phyloP scores from a whole-genome alignment of 345 rosid species.

The Viola odorata region DNA sequence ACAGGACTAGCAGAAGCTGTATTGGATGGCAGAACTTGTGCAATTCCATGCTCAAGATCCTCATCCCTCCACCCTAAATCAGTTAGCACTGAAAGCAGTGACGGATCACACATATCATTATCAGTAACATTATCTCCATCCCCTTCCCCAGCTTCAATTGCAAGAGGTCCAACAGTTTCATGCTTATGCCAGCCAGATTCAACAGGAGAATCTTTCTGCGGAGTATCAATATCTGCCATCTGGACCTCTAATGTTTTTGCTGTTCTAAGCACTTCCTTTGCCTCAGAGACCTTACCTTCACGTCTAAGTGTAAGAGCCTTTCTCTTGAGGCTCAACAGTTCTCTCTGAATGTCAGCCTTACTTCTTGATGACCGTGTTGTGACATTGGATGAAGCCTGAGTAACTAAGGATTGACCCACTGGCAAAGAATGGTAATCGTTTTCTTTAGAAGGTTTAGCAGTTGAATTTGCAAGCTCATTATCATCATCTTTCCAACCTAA shows the following conservation, averaged over 20 bases:
- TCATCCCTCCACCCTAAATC: slow-evolving; percentile 63
- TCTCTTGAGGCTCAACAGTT: slow-evolving; percentile 72
- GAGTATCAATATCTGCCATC: slow-evolving; percentile 50
- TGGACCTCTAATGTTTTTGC: slow-evolving; percentile 60
- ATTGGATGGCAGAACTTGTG: slow-evolving; percentile 20
- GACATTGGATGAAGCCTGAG: slow-evolving; percentile 17
- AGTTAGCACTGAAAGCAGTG: slow-evolving; percentile 39
- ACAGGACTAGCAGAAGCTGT: slow-evolving; percentile 21
- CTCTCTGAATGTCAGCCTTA: slow-evolving; percentile 78
- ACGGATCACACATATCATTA: slow-evolving; percentile 55
- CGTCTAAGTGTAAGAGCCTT: slow-evolving; percentile 74
- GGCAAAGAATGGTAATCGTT: slow-evolving; percentile 22
- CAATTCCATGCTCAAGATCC: slow-evolving; percentile 22
- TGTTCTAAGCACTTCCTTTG: slow-evolving; percentile 54
- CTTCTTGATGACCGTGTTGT: slow-evolving; percentile 32
- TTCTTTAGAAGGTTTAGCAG: slow-evolving; percentile 18
- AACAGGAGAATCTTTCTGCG: slow-evolving; percentile 30
- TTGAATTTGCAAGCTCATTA: slow-evolving; percentile 17
- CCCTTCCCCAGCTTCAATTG: slow-evolving; percentile 26
- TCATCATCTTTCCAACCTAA: slow-evolving; percentile 73
- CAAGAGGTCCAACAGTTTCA: slow-evolving; percentile 11
- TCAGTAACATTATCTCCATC: slow-evolving; percentile 43
- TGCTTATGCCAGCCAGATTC: slow-evolving; percentile 21
- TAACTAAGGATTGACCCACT: slow-evolving; percentile 17
- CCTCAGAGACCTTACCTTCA: slow-evolving; percentile 69